Evolutionary conservation across 805 yeast species (phyloP), one percentile per base, ranked within the genome.

Genomic region (Scheffersomyces ergatensis): DNA sequence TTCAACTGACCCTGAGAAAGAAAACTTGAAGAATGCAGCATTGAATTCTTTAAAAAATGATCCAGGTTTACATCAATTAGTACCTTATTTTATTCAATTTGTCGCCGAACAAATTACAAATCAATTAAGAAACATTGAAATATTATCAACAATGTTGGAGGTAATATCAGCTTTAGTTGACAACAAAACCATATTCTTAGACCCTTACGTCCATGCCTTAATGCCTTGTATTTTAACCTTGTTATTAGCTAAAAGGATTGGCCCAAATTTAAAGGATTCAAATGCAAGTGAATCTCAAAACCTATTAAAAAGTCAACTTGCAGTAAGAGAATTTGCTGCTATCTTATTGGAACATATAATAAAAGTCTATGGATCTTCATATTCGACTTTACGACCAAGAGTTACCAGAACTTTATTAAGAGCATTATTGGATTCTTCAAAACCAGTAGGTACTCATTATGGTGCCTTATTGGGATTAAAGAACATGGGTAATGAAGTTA

Each of bases 191-290:
- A 81, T 93, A 30, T 92, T 89, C 53, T 73, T 92, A 45, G 97
- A 92, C 50, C 99, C 98, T 9, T 92, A 92, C 56, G 89, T 93
- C 34, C 99, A 95, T 66, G 92, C 96, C 0, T 69, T 93, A 51
- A 89, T 93, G 87, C 99, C 99, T n/a, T 88, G 97, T 45, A 83
- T 93, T 25, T 72, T 93, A 49, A 93, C 99, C 0, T 72, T 92
- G 16, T 73, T 93, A 33, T 74, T 93, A 37, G 97, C 98, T 1
- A 89, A 89, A 55, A 79, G 87, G 45, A 77, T 92, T n/a, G 97
- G 97, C 2, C 58, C 72, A 3, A 63, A 58, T 17, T 43, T 65
- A 3, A 70, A 65, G 48, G 71, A 65, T 25, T 67, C 66, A 29
- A 59, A 70, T 33, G 57, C 51, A 16, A 48, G 54, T 1, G 58